Percentiles rank a stretch among this genome's conserved stretches.
These are phyloP conservation scores for Globisporangium irregulare DNA, from an alignment of 352 stramenopile species.

Conservation along the genomic window DNA sequence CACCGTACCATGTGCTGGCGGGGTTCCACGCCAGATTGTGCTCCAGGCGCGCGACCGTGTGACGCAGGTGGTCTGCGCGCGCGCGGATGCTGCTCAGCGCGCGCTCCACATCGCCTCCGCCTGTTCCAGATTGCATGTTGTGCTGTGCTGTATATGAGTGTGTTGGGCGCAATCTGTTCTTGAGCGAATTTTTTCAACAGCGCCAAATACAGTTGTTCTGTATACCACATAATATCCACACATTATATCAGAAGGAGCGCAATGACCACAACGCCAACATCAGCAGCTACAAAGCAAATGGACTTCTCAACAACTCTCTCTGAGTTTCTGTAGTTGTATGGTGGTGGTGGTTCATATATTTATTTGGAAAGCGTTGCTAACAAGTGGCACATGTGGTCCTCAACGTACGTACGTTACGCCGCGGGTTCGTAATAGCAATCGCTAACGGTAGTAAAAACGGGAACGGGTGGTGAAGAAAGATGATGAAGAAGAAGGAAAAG, in stretches of 20 bases:
- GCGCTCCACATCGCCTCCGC: conserved; percentile 67
- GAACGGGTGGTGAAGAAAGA: not conserved
- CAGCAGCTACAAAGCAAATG: not conserved
- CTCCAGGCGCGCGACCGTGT: conserved; percentile 73
- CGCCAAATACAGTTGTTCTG: not conserved
- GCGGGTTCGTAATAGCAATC: not conserved
- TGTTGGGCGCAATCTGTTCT: not conserved
- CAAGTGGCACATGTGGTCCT: not conserved
- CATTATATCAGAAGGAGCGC: not conserved
- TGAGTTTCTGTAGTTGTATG: not conserved
- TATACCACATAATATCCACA: not conserved
- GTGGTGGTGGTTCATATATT: not conserved
- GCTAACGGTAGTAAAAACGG: not conserved
- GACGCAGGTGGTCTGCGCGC: conserved; percentile 74
- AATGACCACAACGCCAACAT: not conserved
- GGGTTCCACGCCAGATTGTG: conserved; percentile 80
- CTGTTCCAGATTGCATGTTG: conserved; percentile 35
- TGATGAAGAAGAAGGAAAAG: not conserved
- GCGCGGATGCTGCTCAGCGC: conserved; percentile 77
- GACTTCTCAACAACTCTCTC: not conserved
- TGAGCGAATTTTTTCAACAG: not conserved
- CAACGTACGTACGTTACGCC: not conserved
- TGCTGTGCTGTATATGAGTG: not conserved
- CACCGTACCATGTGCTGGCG: conserved; percentile 63
- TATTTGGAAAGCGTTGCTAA: not conserved